Evolutionary conservation across 768 basidiomycete species (phyloP), one percentile per base, ranked within the genome.

Genomic region (Boletus insuetus): DNA sequence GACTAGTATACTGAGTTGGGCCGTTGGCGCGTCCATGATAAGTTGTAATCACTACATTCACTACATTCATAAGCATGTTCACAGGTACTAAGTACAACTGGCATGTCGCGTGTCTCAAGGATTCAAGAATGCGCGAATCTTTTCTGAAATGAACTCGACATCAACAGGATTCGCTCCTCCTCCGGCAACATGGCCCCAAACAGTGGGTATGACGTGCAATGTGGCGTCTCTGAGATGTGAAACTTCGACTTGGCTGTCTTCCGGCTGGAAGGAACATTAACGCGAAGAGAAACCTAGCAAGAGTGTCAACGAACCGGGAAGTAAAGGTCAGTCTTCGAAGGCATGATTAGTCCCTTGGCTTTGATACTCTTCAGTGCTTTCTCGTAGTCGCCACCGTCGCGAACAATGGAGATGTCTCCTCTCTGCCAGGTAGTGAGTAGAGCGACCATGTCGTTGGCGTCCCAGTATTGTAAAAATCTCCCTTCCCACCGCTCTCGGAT

Each of bases 131-230:
- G 70, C 66, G 43, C 55, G 66, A 29, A 83, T 74, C 59, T 76
- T 71, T 4, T 58, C 59, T 43, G 69, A 64, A 32, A 83, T 73
- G 58, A 81, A 81, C 35, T 60, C 61, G 38, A 70, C 68, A 41
- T 82, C 80, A 0, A 60, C 47, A 4, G 63, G 54, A 55, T 78
- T 79, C 2, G 73, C 56, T 17, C 77, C 76, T 41, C 78, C 78
- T 24, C 80, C 81, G 44, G 77, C 80, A 64, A 79, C 74, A 67
- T 85, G 84, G 10, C 84, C 83, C 81, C 79, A 83, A 35, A 79
- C 72, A 1, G 81, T 79, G 50, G 78, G 74, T 53, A 84, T 84
- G n/a, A 84, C 69, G 3, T 78, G 75, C 17, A 84, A 67, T 29
- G 71, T 73, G 5, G 79, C 74, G 51, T 77, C 75, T 49, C 59